Percentiles rank a stretch among this genome's conserved stretches.
Evolutionary conservation across 495 filamentous ascomycete genomes (phyloP).

Genomic region (Penicillium arizonense): DNA sequence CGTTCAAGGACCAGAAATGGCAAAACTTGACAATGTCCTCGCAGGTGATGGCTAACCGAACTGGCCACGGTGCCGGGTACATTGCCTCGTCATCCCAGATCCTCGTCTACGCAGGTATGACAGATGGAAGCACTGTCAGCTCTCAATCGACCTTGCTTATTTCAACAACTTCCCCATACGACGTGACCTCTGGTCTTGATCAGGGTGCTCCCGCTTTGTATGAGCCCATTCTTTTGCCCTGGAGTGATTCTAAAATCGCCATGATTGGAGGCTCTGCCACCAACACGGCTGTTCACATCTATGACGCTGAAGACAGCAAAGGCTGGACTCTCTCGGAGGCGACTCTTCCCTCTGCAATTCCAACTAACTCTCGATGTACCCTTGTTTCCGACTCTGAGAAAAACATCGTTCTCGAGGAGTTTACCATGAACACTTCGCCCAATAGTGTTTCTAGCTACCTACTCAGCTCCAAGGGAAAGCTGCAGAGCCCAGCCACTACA

Average conservation of each 20-base stretch:
- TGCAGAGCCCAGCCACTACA: constrained; percentile 31
- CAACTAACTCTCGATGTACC: constrained; percentile 57
- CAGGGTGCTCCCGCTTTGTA: constrained; percentile 60
- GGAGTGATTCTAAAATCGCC: constrained; percentile 68
- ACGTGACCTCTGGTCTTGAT: constrained; percentile 46
- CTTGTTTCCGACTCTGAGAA: constrained; percentile 71
- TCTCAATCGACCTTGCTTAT: constrained; percentile 79
- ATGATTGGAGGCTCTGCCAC: constrained; percentile 70
- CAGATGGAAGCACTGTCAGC: constrained; percentile 47
- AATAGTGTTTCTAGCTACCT: constrained; percentile 71
- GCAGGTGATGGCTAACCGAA: constrained; percentile 62
- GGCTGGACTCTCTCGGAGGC: constrained; percentile 67
- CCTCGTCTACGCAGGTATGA: constrained; percentile 77
- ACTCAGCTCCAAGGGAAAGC: constrained; percentile 43
- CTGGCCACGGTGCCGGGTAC: constrained; percentile 74
- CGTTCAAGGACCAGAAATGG: constrained; percentile 76
- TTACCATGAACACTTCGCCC: constrained; percentile 74
- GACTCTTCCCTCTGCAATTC: constrained; percentile 55
- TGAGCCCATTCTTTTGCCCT: constrained; percentile 72
- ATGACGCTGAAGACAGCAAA: constrained; percentile 31
- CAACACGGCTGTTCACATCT: constrained; percentile 71
- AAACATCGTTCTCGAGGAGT: constrained; percentile 79
- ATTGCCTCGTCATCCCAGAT: constrained; percentile 68
- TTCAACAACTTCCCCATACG: constrained; percentile 57
- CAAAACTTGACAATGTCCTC: constrained; percentile 56